Evolutionary conservation across 129 eudicot species (phyloP).

Genomic region (Chrysanthemum seticuspe): DNA sequence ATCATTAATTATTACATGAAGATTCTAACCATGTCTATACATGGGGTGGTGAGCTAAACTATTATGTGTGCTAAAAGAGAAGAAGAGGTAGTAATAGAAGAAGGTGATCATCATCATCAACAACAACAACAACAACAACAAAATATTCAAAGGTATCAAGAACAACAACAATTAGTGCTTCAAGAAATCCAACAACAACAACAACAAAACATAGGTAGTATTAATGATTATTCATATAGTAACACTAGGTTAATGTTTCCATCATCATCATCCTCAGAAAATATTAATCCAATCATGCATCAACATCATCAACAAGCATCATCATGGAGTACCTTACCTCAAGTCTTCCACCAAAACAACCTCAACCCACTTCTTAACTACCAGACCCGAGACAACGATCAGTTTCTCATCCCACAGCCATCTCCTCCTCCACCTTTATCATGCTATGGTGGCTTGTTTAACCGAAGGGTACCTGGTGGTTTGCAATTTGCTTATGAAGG

Average conservation of each 20-base stretch:
- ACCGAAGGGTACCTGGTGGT: constrained; percentile 44
- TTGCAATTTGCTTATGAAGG: constrained; percentile 62
- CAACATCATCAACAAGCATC: constrained; percentile 31
- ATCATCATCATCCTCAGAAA: constrained; percentile 48
- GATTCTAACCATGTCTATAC: constrained; percentile 20
- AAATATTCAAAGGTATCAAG: constrained; percentile 41
- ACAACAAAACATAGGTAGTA: constrained; percentile 48
- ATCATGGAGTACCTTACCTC: constrained; percentile 71
- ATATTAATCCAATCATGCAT: constrained; percentile 37
- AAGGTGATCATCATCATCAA: constrained; percentile 18
- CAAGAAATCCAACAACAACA: constrained; percentile 46
- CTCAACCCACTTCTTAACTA: constrained; percentile 49
- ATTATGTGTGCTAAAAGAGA: constrained; percentile 42
- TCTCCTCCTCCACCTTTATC: constrained; percentile 55
- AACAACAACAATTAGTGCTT: constrained; percentile 29
- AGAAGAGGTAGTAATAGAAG: constrained; percentile 42
- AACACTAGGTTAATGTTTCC: constrained; percentile 41
- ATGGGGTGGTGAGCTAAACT: constrained; percentile 20
- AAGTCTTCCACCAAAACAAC: constrained; percentile 33
- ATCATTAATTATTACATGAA: not conserved
- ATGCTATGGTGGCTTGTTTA: constrained; percentile 57
- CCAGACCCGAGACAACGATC: constrained; percentile 61
- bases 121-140: not conserved
- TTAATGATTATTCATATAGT: constrained; percentile 35
- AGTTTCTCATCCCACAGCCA: constrained; percentile 52